phyloP scores from a whole-genome alignment of 1,284 basidiomycete genomes.

The Apiotrichum porosum region DNA sequence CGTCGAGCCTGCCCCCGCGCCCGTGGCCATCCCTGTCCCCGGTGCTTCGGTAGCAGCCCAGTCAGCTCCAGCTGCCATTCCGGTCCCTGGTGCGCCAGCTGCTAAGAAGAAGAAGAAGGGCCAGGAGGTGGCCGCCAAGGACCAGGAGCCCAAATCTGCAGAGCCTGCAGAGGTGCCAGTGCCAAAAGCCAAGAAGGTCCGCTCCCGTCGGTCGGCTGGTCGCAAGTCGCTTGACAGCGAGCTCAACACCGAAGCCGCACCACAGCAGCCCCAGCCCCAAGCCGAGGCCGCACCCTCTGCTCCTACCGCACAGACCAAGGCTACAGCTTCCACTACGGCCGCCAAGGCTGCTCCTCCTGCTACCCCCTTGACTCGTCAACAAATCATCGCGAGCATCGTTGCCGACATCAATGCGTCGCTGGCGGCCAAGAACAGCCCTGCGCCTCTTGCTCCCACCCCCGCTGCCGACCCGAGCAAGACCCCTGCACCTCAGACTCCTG shows the following conservation, averaged over 20 bases:
- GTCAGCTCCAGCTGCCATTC: neutral
- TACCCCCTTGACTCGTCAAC: too few species aligned
- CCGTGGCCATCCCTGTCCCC: neutral
- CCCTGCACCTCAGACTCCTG: neutral
- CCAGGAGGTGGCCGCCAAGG: neutral
- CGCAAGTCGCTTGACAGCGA: too few species aligned
- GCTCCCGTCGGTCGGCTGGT: too few species aligned
- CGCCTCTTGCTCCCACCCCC: neutral
- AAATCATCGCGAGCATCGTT: too few species aligned
- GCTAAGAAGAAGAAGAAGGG: neutral
- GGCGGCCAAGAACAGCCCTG: too few species aligned
- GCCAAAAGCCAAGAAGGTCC: too few species aligned
- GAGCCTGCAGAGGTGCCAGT: too few species aligned
- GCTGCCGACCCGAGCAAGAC: neutral
- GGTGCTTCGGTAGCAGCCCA: neutral
- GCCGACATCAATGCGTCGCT: too few species aligned
- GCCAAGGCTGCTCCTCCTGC: neutral
- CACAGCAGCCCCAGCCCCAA: too few species aligned
- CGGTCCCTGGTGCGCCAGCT: neutral
- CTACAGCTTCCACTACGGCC: neutral
- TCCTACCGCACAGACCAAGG: neutral
- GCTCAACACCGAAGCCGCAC: too few species aligned
- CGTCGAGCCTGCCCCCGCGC: neutral
- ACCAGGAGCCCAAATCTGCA: too few species aligned
- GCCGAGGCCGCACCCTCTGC: too few species aligned